Evolutionary conservation across 2,329 filamentous ascomycete species (phyloP).

Genomic region (Nothophoma quercina): DNA sequence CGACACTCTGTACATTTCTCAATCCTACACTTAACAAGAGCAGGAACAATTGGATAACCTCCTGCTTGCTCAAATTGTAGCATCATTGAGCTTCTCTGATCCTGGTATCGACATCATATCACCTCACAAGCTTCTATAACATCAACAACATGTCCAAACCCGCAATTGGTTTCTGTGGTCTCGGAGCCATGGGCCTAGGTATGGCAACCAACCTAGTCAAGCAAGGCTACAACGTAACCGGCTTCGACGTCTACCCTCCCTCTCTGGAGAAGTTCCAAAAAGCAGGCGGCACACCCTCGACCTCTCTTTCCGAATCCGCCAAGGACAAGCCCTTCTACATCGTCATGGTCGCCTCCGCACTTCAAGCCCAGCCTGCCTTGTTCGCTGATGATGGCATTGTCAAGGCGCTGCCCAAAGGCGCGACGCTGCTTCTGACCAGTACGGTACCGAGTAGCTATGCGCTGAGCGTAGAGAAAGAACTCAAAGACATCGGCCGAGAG

Average conservation of each 20-base stretch:
- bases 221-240: slow-evolving; percentile 70
- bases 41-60: not conserved
- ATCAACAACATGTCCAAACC: slow-evolving; percentile 51
- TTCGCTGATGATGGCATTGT: slow-evolving; percentile 65
- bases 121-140: not conserved
- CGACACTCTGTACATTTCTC: not conserved
- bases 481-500: slow-evolving; percentile 62
- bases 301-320: slow-evolving; percentile 69
- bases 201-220: slow-evolving; percentile 79
- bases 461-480: slow-evolving; percentile 64
- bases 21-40: not conserved
- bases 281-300: slow-evolving; percentile 67
- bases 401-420: slow-evolving; percentile 61
- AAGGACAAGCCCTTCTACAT: slow-evolving; percentile 67
- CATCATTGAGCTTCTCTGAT: not conserved
- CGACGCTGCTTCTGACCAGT: slow-evolving; percentile 71
- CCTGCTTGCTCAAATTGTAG: not conserved
- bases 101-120: not conserved
- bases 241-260: slow-evolving; percentile 74
- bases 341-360: slow-evolving; percentile 78
- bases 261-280: slow-evolving; percentile 70
- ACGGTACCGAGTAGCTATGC: slow-evolving; percentile 74
- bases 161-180: slow-evolving; percentile 72
- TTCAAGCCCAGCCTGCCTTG: slow-evolving; percentile 71
- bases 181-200: slow-evolving; percentile 83